A percentile compares a stretch with the other conserved stretches of the same genome.
Conservation (phyloP, 441 rosid genomes). For the Arabidopsis hybrid region DNA sequence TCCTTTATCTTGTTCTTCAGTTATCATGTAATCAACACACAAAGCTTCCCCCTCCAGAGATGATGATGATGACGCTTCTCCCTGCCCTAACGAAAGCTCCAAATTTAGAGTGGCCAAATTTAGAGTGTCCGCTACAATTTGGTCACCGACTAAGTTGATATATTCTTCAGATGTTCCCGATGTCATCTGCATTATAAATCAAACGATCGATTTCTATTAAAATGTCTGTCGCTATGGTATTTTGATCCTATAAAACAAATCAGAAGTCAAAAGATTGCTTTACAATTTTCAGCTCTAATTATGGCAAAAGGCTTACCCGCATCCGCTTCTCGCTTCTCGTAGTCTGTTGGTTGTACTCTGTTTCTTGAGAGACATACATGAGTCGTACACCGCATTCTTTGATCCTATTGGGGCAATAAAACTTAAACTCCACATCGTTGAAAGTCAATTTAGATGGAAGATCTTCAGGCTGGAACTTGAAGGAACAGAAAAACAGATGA, state of each 20-base stretch:
- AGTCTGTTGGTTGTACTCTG: neutral
- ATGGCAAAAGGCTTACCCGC: neutral
- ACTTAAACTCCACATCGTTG: too few species aligned
- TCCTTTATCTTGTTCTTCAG: neutral
- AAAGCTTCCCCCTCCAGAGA: neutral
- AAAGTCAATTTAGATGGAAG: too few species aligned
- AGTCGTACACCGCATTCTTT: constrained; percentile 23
- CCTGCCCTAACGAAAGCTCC: neutral
- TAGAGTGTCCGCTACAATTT: neutral
- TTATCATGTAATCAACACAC: neutral
- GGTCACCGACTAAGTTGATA: neutral
- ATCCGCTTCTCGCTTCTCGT: constrained; percentile 9
- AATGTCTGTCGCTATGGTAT: too few species aligned
- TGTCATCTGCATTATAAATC: neutral
- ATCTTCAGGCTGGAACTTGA: too few species aligned
- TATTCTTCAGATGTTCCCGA: neutral
- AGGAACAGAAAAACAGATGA: too few species aligned
- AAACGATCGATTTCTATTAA: neutral
- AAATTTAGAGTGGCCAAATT: neutral
- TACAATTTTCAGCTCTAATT: neutral
- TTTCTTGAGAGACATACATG: neutral
- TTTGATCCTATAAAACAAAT: neutral
- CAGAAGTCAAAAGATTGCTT: too few species aligned
- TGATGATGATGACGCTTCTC: neutral
- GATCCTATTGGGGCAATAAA: neutral